Base-by-base conservation (phyloP, 108 stramenopile species). In the Chaetoceros tenuissimus region DNA sequence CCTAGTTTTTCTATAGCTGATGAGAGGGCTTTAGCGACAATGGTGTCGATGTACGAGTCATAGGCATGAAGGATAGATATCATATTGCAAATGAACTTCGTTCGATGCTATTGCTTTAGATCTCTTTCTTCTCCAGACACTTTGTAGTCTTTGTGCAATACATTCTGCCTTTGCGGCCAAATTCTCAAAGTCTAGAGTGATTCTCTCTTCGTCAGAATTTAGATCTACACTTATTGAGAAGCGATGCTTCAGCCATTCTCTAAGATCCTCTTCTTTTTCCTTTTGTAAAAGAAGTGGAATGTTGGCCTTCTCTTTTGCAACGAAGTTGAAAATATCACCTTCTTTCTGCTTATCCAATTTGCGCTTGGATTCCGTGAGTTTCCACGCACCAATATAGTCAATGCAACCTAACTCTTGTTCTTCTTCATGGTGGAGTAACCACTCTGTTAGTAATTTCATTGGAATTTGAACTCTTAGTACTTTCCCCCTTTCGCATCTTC, bases 121-220 rank as follows among this genome's bases (percentile, higher is more conserved):
- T 31, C 34, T 48, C 28, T 61, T 48, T 44, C 71, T 51, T 45
- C 74, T 71, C 74, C 74, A 75, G 22, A 70, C 66, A 44, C 68
- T 55, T 55, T 75, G 74, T 20, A 24, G 58, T 18, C 7, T 19
- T 10, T 31, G 20, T 3, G 58, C 46, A 25, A 22, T 24, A 26
- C 51, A 43, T 1, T 16, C 30, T 1, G 28, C 13, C 27, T 30
- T 24, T 10, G 17, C 3, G 40, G 10, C 51, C 5, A 16, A 24
- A 23, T n/a, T 34, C 2, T 17, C 51, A 18, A 40, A 22, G 16
- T 40, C 8, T 13, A 40, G 34, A 10, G 13, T 13, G 13, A 40
- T 40, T 40, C 8, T 10, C 34, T 13, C 34, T 40, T 40, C 13
- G 5, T 40, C 13, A 13, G 34, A 40, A 10, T 10, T 13, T 40